These are phyloP conservation scores for Cercophora sp. DNA, from an alignment of 495 filamentous ascomycete genomes.

Conservation along the genomic window DNA sequence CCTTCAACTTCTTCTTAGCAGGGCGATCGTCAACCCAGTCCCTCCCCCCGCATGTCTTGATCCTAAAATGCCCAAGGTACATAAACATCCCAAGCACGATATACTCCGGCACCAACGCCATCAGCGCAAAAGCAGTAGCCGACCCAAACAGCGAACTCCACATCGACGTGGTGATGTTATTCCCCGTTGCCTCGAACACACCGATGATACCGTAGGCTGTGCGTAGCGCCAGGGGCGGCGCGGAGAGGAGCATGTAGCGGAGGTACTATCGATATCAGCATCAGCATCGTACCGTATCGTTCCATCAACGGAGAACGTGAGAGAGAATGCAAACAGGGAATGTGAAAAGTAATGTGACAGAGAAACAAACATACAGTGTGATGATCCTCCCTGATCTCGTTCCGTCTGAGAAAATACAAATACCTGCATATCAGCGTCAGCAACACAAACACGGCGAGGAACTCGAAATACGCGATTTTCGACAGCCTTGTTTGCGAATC, in stretches of 20 bases:
- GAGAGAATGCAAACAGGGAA: no score
- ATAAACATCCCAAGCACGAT: neutral
- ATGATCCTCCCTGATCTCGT: neutral
- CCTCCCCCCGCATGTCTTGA: no score
- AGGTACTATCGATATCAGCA: neutral
- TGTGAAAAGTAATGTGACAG: no score
- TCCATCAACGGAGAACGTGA: no score
- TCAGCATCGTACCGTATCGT: neutral
- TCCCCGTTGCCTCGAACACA: neutral
- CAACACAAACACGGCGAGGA: neutral
- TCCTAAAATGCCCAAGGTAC: no score
- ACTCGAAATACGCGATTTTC: neutral
- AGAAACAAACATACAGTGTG: neutral
- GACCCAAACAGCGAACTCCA: conserved; percentile 4
- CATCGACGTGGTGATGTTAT: neutral
- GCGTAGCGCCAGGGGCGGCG: neutral
- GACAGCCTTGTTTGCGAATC: neutral
- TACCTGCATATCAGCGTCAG: no score
- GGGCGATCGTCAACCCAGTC: no score
- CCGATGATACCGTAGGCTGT: neutral
- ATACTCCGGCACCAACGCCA: neutral
- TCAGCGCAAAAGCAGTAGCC: neutral
- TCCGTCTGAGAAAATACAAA: neutral
- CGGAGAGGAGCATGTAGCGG: neutral
- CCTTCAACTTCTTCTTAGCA: no score